Conservation (phyloP, 495 filamentous ascomycete species). For the Cudoniella acicularis region DNA sequence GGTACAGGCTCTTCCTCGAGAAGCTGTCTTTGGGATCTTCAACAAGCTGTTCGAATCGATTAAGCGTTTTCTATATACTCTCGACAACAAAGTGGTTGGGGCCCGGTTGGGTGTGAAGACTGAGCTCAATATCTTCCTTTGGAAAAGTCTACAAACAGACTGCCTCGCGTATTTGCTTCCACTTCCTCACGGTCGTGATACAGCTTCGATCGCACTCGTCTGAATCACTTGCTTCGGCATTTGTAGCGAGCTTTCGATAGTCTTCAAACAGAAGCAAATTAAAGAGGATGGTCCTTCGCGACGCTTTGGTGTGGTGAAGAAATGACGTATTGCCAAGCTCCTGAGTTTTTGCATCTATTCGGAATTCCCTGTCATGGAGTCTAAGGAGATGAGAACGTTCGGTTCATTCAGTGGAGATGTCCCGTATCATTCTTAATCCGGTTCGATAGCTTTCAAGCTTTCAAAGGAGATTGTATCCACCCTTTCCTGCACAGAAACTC, state of each 20-base stretch:
- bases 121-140: slow-evolving; percentile 23
- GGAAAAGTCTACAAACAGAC: slow-evolving; percentile 27
- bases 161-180: slow-evolving; percentile 19
- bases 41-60: slow-evolving; percentile 14
- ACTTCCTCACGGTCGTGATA: slow-evolving; percentile 21
- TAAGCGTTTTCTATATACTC: slow-evolving; percentile 25
- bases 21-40: slow-evolving; percentile 28
- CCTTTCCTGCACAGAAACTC: slow-evolving; percentile 37
- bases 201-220: slow-evolving; percentile 36
- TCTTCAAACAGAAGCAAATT: slow-evolving; percentile 25
- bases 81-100: slow-evolving; percentile 13
- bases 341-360: slow-evolving; percentile 17
- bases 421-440: slow-evolving; percentile 41
- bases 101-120: slow-evolving; percentile 13
- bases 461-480: slow-evolving; percentile 36
- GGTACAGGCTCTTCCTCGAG: slow-evolving; percentile 26
- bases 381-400: slow-evolving; percentile 20
- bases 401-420: slow-evolving; percentile 31
- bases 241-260: slow-evolving; percentile 26
- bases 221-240: slow-evolving; percentile 36
- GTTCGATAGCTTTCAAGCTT: slow-evolving; percentile 28
- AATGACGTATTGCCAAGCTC: slow-evolving; percentile 25
- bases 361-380: slow-evolving; percentile 8
- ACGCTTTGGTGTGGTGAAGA: slow-evolving; percentile 13
- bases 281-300: slow-evolving; percentile 17